Evolutionary conservation across 108 stramenopile species (phyloP).

Genomic region (Nitzschia putrida): DNA sequence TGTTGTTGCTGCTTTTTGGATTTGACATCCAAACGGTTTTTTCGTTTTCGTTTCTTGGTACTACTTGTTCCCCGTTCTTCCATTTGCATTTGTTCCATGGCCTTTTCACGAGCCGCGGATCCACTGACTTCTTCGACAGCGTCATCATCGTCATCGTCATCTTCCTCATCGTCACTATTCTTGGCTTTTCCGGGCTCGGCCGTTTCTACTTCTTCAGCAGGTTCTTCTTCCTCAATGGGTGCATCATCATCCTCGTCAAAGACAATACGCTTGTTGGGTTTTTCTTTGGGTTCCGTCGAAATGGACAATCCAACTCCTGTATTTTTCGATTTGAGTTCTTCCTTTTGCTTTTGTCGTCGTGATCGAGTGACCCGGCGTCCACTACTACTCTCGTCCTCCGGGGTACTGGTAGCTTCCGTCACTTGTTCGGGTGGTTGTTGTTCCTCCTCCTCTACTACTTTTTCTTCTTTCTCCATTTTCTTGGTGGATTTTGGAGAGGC

Average conservation of each 20-base stretch:
- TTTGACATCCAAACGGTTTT: slow-evolving; percentile 1
- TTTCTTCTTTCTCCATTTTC: neutral
- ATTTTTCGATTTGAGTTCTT: slow-evolving; percentile 35
- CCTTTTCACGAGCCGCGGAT: slow-evolving; percentile 28
- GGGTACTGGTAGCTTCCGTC: slow-evolving; percentile 5
- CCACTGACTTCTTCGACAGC: slow-evolving; percentile 36
- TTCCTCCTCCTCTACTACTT: neutral
- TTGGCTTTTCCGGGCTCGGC: neutral
- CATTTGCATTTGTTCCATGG: slow-evolving; percentile 23
- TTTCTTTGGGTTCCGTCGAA: slow-evolving; percentile 1
- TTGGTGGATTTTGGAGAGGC: neutral
- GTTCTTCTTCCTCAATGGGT: neutral
- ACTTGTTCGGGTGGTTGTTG: slow-evolving; percentile 3
- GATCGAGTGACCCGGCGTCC: neutral
- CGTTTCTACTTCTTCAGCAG: neutral
- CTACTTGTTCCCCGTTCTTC: slow-evolving; percentile 24
- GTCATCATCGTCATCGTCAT: slow-evolving; percentile 38
- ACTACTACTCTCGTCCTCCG: neutral
- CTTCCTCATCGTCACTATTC: slow-evolving; percentile 16
- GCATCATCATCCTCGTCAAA: slow-evolving; percentile 31
- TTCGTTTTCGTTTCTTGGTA: slow-evolving; percentile 33
- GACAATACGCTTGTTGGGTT: slow-evolving; percentile 30
- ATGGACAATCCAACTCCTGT: slow-evolving; percentile 34
- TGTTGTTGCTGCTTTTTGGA: slow-evolving; percentile 1
- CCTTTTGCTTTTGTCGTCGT: slow-evolving; percentile 17